phyloP scores from a whole-genome alignment of 768 basidiomycete genomes.

The Termitomyces sp. region DNA sequence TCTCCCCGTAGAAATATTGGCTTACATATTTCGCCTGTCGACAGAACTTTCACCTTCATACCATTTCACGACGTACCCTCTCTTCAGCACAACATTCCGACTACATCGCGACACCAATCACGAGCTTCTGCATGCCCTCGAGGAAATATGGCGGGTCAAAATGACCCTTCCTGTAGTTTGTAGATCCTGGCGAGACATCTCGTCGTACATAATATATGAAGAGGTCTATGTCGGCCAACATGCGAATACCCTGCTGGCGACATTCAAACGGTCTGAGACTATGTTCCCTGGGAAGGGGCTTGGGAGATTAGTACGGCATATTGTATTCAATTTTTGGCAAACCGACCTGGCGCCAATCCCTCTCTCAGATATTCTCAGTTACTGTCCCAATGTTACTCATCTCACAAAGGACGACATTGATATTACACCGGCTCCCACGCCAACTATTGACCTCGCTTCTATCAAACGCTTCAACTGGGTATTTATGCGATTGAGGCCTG shows the following conservation, averaged over 20 bases:
- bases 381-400: conserved; percentile 9
- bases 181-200: conserved; percentile 5
- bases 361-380: conserved; percentile 2
- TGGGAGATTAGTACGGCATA: conserved; percentile 8
- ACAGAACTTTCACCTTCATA: conserved; percentile 1
- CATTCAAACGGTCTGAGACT: conserved; percentile 4
- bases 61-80: neutral
- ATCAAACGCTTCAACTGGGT: conserved; percentile 13
- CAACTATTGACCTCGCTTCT: neutral
- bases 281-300: neutral
- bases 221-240: conserved; percentile 7
- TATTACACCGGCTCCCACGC: neutral
- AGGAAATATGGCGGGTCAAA: conserved; percentile 3
- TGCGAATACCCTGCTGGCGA: neutral
- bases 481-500: neutral
- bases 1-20: conserved; percentile 8
- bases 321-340: conserved; percentile 2
- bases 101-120: neutral
- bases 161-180: conserved; percentile 10
- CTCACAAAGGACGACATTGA: conserved; percentile 14
- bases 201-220: conserved; percentile 7
- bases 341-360: neutral
- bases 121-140: neutral
- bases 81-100: neutral
- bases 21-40: conserved; percentile 6